These are phyloP conservation scores for Salix viminalis DNA, from an alignment of 345 rosid species.

Conservation along the genomic window DNA sequence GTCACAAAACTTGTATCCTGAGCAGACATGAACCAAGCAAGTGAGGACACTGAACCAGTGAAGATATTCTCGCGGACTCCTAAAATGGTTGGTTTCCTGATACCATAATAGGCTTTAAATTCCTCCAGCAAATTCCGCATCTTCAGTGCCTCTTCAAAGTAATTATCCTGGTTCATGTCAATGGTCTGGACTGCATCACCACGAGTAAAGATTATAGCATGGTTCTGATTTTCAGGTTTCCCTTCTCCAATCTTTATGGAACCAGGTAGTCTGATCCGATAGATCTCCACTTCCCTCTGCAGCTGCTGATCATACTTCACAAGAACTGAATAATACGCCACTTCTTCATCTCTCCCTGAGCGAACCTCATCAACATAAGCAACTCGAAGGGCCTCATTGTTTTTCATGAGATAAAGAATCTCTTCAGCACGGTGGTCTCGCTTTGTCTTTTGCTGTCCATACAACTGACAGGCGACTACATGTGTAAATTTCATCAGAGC, in stretches of 20 bases:
- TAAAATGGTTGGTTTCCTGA: slow-evolving; percentile 79
- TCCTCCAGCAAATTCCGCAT: slow-evolving; percentile 91
- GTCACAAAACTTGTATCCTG: slow-evolving; percentile 86
- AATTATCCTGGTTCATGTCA: slow-evolving; percentile 94
- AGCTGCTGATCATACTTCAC: slow-evolving; percentile 71
- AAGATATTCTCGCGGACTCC: slow-evolving; percentile 88
- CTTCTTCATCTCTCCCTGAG: slow-evolving; percentile 48
- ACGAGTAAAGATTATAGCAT: slow-evolving; percentile 86
- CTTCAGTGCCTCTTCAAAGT: slow-evolving; percentile 90
- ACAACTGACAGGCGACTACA: slow-evolving; percentile 78
- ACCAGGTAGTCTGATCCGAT: slow-evolving; percentile 83
- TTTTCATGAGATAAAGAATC: slow-evolving; percentile 63
- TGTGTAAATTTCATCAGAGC: slow-evolving; percentile 86
- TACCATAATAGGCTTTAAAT: slow-evolving; percentile 56
- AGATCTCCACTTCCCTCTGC: slow-evolving; percentile 79
- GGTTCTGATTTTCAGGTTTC: slow-evolving; percentile 95
- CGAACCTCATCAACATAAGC: slow-evolving; percentile 81
- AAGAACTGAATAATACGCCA: slow-evolving; percentile 72
- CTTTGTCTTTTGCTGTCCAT: slow-evolving; percentile 71
- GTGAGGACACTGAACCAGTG: slow-evolving; percentile 91
- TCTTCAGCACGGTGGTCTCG: slow-evolving; percentile 76
- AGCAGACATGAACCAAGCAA: slow-evolving; percentile 94
- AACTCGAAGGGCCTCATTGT: slow-evolving; percentile 78
- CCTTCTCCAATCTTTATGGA: slow-evolving; percentile 89
- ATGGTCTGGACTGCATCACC: slow-evolving; percentile 95